Evolutionary conservation across 768 basidiomycete species (phyloP).

Genomic region (Suillus decipiens): DNA sequence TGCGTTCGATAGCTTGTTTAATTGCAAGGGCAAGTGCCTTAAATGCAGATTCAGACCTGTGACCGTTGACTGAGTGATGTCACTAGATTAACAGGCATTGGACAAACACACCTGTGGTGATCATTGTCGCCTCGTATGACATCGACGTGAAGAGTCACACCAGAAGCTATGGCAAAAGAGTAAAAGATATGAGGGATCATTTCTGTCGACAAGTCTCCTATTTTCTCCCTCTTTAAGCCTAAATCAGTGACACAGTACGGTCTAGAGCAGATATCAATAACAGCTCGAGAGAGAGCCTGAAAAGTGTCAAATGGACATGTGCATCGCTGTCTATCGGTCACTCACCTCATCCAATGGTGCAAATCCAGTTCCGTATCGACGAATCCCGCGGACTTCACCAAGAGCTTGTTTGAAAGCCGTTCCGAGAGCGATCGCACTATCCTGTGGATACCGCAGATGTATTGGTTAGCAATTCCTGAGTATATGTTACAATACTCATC

Average conservation of each 20-base stretch:
- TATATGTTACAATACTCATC: slow-evolving; percentile 61
- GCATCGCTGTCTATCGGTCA: slow-evolving; percentile 17
- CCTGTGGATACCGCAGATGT: slow-evolving; percentile 52
- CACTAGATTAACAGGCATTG: background rate
- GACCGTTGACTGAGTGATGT: slow-evolving; percentile 1
- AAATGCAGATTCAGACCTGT: slow-evolving; percentile 95
- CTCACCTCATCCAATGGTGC: slow-evolving; percentile 94
- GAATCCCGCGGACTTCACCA: slow-evolving; percentile 92
- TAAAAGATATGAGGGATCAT: slow-evolving; percentile 98
- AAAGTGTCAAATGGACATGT: slow-evolving; percentile 11
- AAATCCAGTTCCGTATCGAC: slow-evolving; percentile 93
- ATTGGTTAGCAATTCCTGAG: slow-evolving; percentile 12
- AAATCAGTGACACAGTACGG: slow-evolving; percentile 95
- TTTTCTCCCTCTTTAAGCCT: slow-evolving; percentile 84
- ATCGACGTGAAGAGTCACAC: slow-evolving; percentile 92
- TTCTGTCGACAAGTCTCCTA: slow-evolving; percentile 94
- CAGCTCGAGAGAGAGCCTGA: slow-evolving; percentile 92
- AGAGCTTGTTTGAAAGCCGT: slow-evolving; percentile 93
- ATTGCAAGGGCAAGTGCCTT: slow-evolving; percentile 97
- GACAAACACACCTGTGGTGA: slow-evolving; percentile 79
- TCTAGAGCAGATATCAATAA: slow-evolving; percentile 97
- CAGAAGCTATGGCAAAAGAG: slow-evolving; percentile 96
- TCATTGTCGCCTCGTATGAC: slow-evolving; percentile 95
- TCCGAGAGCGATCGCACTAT: slow-evolving; percentile 84
- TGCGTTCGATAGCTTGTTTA: slow-evolving; percentile 88